Evolutionary conservation across 2,329 filamentous ascomycete species (phyloP).

Genomic region (Fusarium austroafricanum): DNA sequence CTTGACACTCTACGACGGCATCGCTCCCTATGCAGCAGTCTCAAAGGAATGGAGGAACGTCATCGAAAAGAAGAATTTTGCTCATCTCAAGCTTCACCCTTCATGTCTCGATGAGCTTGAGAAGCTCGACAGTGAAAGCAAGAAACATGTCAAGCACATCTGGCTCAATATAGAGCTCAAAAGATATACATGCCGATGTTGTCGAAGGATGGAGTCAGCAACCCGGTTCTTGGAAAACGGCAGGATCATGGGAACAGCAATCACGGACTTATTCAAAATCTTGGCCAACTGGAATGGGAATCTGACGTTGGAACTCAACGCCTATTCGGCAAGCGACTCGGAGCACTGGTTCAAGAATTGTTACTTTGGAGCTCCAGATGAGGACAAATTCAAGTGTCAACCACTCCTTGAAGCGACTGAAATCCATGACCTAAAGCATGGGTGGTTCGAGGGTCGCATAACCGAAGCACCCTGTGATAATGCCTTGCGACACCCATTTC

Average conservation of each 20-base stretch:
- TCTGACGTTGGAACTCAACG: constrained; percentile 11
- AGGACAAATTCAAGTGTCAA: neutral
- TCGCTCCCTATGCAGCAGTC: neutral
- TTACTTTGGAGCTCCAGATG: constrained; percentile 24
- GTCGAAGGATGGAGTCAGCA: neutral
- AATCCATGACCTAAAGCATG: constrained; percentile 13
- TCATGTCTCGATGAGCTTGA: constrained; percentile 4
- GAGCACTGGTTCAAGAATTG: constrained; percentile 31
- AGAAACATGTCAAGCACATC: constrained; percentile 8
- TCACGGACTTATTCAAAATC: constrained; percentile 14
- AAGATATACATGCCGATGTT: constrained; percentile 12
- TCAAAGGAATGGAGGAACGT: constrained; percentile 11
- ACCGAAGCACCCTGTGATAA: neutral
- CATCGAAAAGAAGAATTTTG: constrained; percentile 17
- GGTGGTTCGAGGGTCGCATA: neutral
- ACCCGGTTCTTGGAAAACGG: neutral
- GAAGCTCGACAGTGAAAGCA: neutral
- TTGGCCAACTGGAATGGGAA: constrained; percentile 6
- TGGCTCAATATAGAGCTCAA: constrained; percentile 33
- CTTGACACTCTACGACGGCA: neutral
- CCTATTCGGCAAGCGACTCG: constrained; percentile 29
- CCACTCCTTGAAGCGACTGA: no score
- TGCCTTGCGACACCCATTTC: constrained; percentile 16
- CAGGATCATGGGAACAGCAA: neutral
- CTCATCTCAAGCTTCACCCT: constrained; percentile 2